Evolutionary conservation across 2,329 filamentous ascomycete genomes (phyloP).

Genomic region (Anthostomella pinea): DNA sequence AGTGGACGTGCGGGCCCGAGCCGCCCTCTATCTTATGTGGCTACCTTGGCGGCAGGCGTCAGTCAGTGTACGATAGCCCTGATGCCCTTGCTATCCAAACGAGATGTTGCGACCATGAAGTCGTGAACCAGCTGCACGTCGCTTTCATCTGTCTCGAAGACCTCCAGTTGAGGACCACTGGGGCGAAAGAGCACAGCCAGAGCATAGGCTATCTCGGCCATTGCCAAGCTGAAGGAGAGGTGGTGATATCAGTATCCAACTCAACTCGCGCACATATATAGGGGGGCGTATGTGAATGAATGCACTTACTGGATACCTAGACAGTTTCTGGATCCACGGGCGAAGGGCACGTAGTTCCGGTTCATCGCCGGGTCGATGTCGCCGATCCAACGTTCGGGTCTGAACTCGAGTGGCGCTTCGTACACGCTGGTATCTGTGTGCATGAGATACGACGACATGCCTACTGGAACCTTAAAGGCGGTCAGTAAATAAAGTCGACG

Average conservation of each 20-base stretch:
- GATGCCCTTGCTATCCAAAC: conserved; percentile 13
- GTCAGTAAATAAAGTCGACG: neutral
- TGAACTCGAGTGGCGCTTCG: conserved; percentile 21
- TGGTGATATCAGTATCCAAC: too few relatives aligned
- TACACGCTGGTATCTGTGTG: conserved; percentile 23
- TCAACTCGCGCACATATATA: too few relatives aligned
- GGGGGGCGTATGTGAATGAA: neutral
- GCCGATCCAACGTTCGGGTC: conserved; percentile 20
- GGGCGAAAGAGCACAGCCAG: conserved; percentile 16
- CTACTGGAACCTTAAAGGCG: conserved; percentile 15
- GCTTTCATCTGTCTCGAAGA: conserved; percentile 14
- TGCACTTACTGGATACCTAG: conserved; percentile 12
- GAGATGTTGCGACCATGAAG: conserved; percentile 12
- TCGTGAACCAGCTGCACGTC: conserved; percentile 15
- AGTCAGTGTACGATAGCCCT: conserved; percentile 10
- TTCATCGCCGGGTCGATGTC: conserved; percentile 10
- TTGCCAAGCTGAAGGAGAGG: conserved; percentile 3
- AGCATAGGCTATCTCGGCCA: conserved; percentile 14
- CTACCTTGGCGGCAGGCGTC: too few relatives aligned
- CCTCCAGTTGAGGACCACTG: conserved; percentile 9
- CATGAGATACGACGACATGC: conserved; percentile 24
- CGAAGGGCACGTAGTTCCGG: conserved; percentile 17
- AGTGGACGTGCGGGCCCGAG: too few relatives aligned
- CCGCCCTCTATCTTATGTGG: too few relatives aligned
- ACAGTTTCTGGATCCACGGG: conserved; percentile 16